Base-by-base conservation (phyloP, 164 flowering plant species). In the Dillenia turbinata region DNA sequence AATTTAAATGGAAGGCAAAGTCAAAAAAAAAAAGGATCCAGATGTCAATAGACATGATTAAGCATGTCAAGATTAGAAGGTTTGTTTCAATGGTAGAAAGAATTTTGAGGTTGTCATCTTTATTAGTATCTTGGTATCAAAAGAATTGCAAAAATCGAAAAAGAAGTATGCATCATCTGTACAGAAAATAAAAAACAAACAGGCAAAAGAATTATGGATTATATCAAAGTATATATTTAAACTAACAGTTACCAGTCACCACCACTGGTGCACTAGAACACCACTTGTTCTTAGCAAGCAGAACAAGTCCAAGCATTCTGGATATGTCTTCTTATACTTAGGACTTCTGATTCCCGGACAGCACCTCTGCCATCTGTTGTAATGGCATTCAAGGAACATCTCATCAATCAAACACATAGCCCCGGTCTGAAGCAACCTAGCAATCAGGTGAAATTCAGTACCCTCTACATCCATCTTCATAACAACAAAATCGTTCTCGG, bases 381-480 rank as follows among this genome's bases (percentile, higher is more conserved):
- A 95, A 69, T 95, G 99, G 74, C 99, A 95, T 65, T 95, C 99
- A 40, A 95, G 88, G 57, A 95, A 95, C 10, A 95, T 69, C 80
- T 95, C 99, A 75, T 95, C 97, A 24, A 95, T 81, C 85, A 95
- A 79, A 65, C 97, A 95, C 52, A 95, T 86, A 0, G 97, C 97
- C 14, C 97, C 97, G 0, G 97, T 91, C 60, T 95, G 85, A 62
- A 91, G 66, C 75, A 95, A 66, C 79, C 89, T 83, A 6, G 97
- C 96, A 40, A 94, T 88, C 75, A 94, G 69, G 69, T 89, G 90
- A 49, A 94, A 94, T 60, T 94, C 97, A 0, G 97, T 92, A 57
- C 97, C 99, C 76, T 94, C 99, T 11, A 94, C 90, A 78, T 94
- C 97, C 99, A 94, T 94, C 73, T 94, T 94, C 97, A 94, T 85